A percentile compares a stretch with the other conserved stretches of the same genome.
These are phyloP conservation scores for Penicillium herquei DNA, from an alignment of 495 filamentous ascomycete genomes.

Conservation along the genomic window DNA sequence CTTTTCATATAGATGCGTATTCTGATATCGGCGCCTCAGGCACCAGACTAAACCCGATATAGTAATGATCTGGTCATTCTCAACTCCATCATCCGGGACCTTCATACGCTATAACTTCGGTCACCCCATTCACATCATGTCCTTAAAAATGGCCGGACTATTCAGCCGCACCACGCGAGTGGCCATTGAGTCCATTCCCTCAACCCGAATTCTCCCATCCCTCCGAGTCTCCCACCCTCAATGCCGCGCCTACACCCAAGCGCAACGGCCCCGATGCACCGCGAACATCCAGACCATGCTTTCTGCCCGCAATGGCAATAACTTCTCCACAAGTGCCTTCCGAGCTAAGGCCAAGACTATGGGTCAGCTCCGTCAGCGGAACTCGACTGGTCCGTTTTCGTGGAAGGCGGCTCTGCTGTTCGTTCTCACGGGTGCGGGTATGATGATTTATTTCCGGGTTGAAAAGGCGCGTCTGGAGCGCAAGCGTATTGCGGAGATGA, in stretches of 20 bases:
- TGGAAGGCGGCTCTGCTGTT: conserved; percentile 87
- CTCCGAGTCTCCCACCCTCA: conserved; percentile 23
- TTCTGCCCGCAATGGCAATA: conserved; percentile 14
- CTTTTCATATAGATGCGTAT: background rate
- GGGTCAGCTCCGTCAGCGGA: conserved; percentile 42
- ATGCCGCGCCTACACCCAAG: conserved; percentile 28
- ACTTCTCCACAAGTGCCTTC: conserved; percentile 35
- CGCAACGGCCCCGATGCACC: conserved; percentile 24
- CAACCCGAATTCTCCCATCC: conserved; percentile 18
- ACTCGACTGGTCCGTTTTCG: conserved; percentile 69
- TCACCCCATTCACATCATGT: conserved; percentile 5
- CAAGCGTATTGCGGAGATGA: conserved; percentile 80
- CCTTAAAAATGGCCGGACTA: conserved; percentile 30
- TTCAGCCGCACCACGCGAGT: conserved; percentile 25
- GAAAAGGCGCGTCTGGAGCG: conserved; percentile 89
- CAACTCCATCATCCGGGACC: conserved; percentile 14
- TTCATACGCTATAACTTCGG: conserved; percentile 7
- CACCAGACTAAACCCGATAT: conserved; percentile 15
- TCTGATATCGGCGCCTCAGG: conserved; percentile 13
- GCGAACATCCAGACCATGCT: conserved; percentile 13
- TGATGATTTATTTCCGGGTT: conserved; percentile 84
- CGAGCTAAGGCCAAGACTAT: conserved; percentile 37
- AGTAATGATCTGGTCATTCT: conserved; percentile 28
- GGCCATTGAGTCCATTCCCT: conserved; percentile 19
- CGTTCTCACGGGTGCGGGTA: conserved; percentile 68